Percentiles rank a stretch among this genome's conserved stretches.
These are phyloP conservation scores for Nepenthes alata DNA, from an alignment of 179 eudicot species.

Conservation along the genomic window DNA sequence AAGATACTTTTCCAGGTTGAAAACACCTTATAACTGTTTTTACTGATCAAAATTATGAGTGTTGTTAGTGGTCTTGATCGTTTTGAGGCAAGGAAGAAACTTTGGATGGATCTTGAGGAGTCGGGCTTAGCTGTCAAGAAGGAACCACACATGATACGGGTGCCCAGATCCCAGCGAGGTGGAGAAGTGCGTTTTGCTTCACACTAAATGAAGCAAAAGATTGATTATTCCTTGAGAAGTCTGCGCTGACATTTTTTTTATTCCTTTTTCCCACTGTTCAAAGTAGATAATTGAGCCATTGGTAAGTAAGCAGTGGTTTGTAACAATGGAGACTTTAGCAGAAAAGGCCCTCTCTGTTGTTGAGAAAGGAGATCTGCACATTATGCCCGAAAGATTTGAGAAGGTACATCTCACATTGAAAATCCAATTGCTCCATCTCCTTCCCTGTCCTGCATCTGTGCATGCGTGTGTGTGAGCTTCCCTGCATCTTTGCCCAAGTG, in stretches of 20 bases:
- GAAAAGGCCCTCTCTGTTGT: slow-evolving; percentile 87
- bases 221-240: slow-evolving; percentile 1
- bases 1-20: background rate
- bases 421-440: background rate
- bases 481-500: no score
- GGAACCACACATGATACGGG: slow-evolving; percentile 70
- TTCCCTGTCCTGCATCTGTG: background rate
- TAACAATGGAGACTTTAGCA: slow-evolving; percentile 87
- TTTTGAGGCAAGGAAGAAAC: slow-evolving; percentile 82
- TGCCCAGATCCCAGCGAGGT: slow-evolving; percentile 95
- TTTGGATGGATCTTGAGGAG: slow-evolving; percentile 88
- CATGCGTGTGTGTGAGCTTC: background rate
- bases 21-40: background rate
- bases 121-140: slow-evolving; percentile 77
- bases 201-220: slow-evolving; percentile 2
- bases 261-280: background rate
- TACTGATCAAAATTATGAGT: background rate
- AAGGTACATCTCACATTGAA: slow-evolving; percentile 37
- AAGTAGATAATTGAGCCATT: slow-evolving; percentile 85
- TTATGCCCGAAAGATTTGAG: slow-evolving; percentile 92
- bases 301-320: slow-evolving; percentile 98
- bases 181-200: slow-evolving; percentile 64
- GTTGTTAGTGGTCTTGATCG: slow-evolving; percentile 79
- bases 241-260: slow-evolving; percentile 8
- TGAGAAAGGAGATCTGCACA: slow-evolving; percentile 66